These are phyloP conservation scores for Meripilus lineatus DNA, from an alignment of 1,284 basidiomycete genomes.

Conservation along the genomic window DNA sequence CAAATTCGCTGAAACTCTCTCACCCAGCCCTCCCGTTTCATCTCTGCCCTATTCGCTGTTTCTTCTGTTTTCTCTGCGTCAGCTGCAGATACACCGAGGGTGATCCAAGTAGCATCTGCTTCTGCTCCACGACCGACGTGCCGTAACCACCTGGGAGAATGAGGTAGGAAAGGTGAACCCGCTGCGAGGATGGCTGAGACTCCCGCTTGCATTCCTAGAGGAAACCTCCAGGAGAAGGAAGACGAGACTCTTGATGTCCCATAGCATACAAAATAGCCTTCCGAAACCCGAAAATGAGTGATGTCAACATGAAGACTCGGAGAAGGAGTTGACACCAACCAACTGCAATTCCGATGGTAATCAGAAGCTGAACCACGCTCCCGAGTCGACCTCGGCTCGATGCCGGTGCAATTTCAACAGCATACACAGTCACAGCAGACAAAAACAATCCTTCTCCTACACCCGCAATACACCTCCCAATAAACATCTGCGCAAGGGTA, in stretches of 20 bases:
- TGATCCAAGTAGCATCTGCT: conserved; percentile 29
- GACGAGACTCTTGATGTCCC: conserved; percentile 33
- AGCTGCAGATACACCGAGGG: conserved; percentile 26
- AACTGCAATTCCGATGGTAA: conserved; percentile 39
- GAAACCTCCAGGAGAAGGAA: conserved; percentile 44
- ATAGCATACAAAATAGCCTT: conserved; percentile 49
- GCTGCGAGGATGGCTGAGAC: conserved; percentile 36
- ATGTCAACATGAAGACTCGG: neutral
- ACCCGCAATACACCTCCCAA: conserved; percentile 44
- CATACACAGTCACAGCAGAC: conserved; percentile 42
- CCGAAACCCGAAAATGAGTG: neutral
- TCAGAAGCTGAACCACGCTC: conserved; percentile 39
- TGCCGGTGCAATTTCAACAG: conserved; percentile 40
- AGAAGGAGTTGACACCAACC: conserved; percentile 15
- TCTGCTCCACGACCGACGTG: conserved; percentile 38
- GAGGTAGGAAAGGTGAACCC: conserved; percentile 44
- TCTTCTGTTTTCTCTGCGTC: conserved; percentile 28
- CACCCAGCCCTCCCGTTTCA: conserved; percentile 11
- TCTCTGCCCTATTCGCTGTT: conserved; percentile 15
- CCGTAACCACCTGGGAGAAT: conserved; percentile 48
- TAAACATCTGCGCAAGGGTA: conserved; percentile 33
- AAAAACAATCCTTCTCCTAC: conserved; percentile 45
- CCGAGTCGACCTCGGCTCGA: conserved; percentile 38
- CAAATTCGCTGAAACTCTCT: conserved; percentile 22
- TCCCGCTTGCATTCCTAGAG: conserved; percentile 39